Base-by-base conservation (phyloP, 2,329 filamentous ascomycete species). In the Fusarium sp. region DNA sequence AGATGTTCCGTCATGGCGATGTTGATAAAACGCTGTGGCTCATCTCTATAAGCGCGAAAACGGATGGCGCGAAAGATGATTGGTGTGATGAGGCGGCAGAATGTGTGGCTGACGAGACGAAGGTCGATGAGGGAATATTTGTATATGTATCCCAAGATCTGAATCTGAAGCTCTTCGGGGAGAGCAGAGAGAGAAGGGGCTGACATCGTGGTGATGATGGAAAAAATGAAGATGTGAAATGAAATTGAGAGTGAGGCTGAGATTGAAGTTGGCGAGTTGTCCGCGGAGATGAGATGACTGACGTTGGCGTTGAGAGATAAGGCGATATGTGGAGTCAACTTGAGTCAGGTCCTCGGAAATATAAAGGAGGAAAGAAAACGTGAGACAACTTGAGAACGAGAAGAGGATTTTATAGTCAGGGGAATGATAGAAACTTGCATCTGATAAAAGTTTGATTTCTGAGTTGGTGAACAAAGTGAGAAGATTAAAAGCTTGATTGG, bases 11-110 rank as follows among this genome's bases (percentile, higher is more conserved):
- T 30, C 6, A 30, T 15, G 8, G 60, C 60, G 20, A 57, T 65
- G n/a, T 36, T 18, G 2, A 47, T 22, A 10, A 69, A 53, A 8
- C 50, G 35, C 4, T 32, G 26, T 8, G 63, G 63, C 17, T 69
- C 66, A 18, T 68, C 39, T 14, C 6, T 7, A 22, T 61, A 54
- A 5, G 66, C 68, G 22, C 60, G 54, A 17, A 70, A 14, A 3
- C 66, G 66, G 3, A 71, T 32, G 44, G 44, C 45, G 18, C 61
- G 66, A 28, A 70, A 71, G 18, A 44, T 44, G 2, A 44, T 24
- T 6, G 59, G 42, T 4, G 58, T 59, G 14, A 62, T 28, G 17
- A 69, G 26, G 15, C n/a, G 41, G 26, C 6, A 18, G 38, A 70
- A 55, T 6, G 22, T 22, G 8, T 35, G 41, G 5, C 26, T 65